Percentiles rank a stretch among this genome's conserved stretches.
phyloP scores from a whole-genome alignment of 1,284 basidiomycete genomes.

The Ustilago shanxiensis region DNA sequence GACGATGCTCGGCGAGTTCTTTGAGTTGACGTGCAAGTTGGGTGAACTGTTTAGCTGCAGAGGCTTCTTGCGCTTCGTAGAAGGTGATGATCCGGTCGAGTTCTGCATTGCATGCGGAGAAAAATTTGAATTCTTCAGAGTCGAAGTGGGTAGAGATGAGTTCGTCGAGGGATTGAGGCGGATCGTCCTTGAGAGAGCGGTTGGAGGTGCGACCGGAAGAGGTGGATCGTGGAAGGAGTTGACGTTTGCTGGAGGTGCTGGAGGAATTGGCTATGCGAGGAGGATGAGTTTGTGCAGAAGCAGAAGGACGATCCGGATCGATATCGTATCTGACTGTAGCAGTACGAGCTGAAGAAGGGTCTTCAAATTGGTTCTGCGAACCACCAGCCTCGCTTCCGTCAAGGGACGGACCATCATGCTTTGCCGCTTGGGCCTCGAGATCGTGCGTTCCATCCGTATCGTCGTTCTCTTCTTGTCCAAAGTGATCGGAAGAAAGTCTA shows the following conservation, averaged over 20 bases:
- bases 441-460: constrained; percentile 1
- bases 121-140: constrained; percentile 80
- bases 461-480: not conserved
- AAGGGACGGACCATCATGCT: not conserved
- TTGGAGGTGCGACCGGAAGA: constrained; percentile 22
- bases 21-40: constrained; percentile 79
- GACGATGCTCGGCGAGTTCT: constrained; percentile 65
- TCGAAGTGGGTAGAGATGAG: constrained; percentile 73
- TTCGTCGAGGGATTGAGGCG: constrained; percentile 31
- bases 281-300: not conserved
- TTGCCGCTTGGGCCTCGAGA: constrained; percentile 22
- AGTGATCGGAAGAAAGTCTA: constrained; percentile 18
- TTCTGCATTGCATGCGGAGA: constrained; percentile 55
- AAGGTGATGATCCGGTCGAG: constrained; percentile 73
- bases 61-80: constrained; percentile 80
- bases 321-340: constrained; percentile 14
- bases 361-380: not conserved
- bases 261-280: constrained; percentile 20
- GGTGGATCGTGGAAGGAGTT: constrained; percentile 11
- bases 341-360: not conserved
- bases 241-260: constrained; percentile 15
- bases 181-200: constrained; percentile 26
- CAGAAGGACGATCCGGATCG: constrained; percentile 1
- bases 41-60: constrained; percentile 75
- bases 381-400: not conserved